Evolutionary conservation across 2,329 filamentous ascomycete genomes (phyloP).

Genomic region (Fusarium oligoseptatum): DNA sequence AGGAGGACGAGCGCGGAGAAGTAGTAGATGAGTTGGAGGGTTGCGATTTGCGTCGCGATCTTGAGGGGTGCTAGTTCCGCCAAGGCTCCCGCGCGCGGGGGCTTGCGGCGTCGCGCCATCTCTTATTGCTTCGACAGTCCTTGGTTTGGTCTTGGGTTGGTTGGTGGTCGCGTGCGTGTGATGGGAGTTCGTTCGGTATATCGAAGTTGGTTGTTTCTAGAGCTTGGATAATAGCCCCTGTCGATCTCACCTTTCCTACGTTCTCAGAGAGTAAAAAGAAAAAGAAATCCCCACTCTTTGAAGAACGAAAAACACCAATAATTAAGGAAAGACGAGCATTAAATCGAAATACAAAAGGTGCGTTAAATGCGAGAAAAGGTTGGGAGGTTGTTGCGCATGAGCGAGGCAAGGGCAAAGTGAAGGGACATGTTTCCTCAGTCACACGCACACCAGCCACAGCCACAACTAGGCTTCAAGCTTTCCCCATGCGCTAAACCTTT

Average conservation of each 20-base stretch:
- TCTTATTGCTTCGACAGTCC: neutral
- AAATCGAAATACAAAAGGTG: neutral
- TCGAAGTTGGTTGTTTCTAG: neutral
- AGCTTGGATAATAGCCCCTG: neutral
- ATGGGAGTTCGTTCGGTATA: neutral
- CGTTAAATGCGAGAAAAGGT: neutral
- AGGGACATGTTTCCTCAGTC: slow-evolving; percentile 3
- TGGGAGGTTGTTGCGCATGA: neutral
- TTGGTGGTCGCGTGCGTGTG: neutral
- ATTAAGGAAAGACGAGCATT: neutral
- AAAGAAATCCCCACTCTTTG: neutral
- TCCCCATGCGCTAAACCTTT: slow-evolving; percentile 14
- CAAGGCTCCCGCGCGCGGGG: slow-evolving; percentile 71
- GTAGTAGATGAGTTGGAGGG: slow-evolving; percentile 70
- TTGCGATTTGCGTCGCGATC: slow-evolving; percentile 70
- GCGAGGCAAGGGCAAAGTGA: neutral
- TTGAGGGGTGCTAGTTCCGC: slow-evolving; percentile 72
- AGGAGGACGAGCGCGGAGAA: slow-evolving; percentile 63
- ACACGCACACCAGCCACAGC: slow-evolving; percentile 27
- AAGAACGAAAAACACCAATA: neutral
- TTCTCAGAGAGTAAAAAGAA: neutral
- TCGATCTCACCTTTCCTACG: neutral
- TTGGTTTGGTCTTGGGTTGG: too few species aligned
- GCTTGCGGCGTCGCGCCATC: slow-evolving; percentile 68
- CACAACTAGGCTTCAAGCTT: slow-evolving; percentile 23